Conservation (phyloP, 176 grass and related monocot species). For the Oryza longistaminata region DNA sequence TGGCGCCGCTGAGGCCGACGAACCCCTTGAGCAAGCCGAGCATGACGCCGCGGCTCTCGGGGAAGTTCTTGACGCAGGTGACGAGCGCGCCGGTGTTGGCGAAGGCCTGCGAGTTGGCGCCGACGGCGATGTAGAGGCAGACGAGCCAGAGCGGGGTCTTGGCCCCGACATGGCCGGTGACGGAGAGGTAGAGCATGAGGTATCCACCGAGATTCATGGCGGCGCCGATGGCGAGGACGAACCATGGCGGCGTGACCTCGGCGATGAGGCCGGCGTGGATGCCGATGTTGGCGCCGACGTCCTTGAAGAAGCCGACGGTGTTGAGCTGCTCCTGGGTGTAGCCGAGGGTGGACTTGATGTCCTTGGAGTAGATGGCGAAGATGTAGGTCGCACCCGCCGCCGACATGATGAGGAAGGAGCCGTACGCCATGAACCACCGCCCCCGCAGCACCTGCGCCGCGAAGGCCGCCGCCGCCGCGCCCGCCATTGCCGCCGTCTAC, state of each 20-base stretch:
- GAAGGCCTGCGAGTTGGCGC: conserved; percentile 84
- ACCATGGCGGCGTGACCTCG: conserved; percentile 45
- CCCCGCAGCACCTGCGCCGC: conserved; percentile 12
- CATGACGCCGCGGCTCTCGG: conserved; percentile 62
- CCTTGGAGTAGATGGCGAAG: conserved; percentile 71
- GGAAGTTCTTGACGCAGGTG: conserved; percentile 84
- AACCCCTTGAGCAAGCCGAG: conserved; percentile 87
- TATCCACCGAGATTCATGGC: conserved; percentile 59
- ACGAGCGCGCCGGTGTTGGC: conserved; percentile 81
- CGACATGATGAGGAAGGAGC: conserved; percentile 58
- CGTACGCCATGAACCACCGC: conserved; percentile 56
- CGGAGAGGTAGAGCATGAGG: conserved; percentile 66
- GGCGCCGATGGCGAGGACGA: conserved; percentile 53
- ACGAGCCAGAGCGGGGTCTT: conserved; percentile 46
- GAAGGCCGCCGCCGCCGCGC: not conserved
- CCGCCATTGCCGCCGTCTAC: not conserved
- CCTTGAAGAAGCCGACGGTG: conserved; percentile 64
- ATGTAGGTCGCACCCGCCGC: conserved; percentile 48
- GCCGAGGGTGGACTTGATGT: conserved; percentile 56
- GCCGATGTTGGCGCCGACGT: conserved; percentile 58
- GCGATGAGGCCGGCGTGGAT: conserved; percentile 52
- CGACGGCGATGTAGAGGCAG: conserved; percentile 75
- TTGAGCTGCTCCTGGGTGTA: conserved; percentile 69
- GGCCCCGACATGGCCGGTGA: conserved; percentile 15
- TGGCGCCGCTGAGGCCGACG: conserved; percentile 72